These are phyloP conservation scores for Fistulifera pelliculosa DNA, from an alignment of 108 stramenopile species.

Conservation along the genomic window DNA sequence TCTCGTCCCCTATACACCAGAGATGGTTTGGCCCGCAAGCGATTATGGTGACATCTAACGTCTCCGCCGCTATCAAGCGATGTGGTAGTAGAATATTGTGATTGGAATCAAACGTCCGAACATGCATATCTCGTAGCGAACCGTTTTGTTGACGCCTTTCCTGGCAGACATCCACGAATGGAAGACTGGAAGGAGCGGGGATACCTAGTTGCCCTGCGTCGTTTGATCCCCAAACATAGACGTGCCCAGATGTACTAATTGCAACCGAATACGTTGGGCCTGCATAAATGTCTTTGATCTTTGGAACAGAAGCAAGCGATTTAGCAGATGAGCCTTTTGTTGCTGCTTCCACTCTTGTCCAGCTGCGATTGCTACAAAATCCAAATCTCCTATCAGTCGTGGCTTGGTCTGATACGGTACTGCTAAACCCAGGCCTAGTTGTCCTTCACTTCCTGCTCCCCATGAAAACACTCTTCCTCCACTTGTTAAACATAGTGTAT, in stretches of 20 bases:
- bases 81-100: constrained; percentile 17
- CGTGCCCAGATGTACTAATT: constrained; percentile 49
- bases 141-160: constrained; percentile 17
- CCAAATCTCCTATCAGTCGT: constrained; percentile 39
- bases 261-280: constrained; percentile 70
- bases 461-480: constrained; percentile 85
- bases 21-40: constrained; percentile 10
- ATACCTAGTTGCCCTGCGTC: constrained; percentile 60
- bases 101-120: constrained; percentile 13
- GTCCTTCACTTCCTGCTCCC: constrained; percentile 90
- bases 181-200: constrained; percentile 29
- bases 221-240: constrained; percentile 81
- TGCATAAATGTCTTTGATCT: constrained; percentile 52
- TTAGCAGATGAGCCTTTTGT: constrained; percentile 2
- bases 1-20: constrained; percentile 7
- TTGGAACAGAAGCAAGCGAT: constrained; percentile 20
- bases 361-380: constrained; percentile 47
- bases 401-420: constrained; percentile 33
- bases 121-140: constrained; percentile 19
- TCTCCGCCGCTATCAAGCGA: constrained; percentile 5
- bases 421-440: constrained; percentile 82
- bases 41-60: not conserved
- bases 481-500: constrained; percentile 81
- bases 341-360: constrained; percentile 25
- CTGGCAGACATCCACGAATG: constrained; percentile 11